Conservation (phyloP, 1,139 yeast species). For the Insectozyma bohioensis region DNA sequence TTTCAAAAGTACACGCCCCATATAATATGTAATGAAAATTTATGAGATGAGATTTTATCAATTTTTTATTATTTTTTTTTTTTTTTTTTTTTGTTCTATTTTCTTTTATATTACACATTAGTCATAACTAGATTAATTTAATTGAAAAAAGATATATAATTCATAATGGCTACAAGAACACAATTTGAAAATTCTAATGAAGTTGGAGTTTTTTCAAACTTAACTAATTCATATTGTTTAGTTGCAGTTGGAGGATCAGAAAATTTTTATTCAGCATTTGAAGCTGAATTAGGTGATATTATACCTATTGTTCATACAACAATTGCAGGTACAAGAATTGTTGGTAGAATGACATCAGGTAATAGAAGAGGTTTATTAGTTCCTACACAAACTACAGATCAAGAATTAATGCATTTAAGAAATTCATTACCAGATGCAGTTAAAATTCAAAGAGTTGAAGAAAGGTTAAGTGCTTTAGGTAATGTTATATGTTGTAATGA, state of each 20-base stretch:
- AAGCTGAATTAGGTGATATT: constrained; percentile 95
- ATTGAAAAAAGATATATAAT: constrained; percentile 2
- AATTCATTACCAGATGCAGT: constrained; percentile 96
- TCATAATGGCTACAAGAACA: constrained; percentile 47
- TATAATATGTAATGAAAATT: too few species aligned
- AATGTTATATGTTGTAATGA: constrained; percentile 98
- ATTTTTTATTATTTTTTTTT: too few species aligned
- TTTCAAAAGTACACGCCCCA: too few species aligned
- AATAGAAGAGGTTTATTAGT: constrained; percentile 96
- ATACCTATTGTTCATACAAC: constrained; percentile 97
- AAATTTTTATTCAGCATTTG: constrained; percentile 96
- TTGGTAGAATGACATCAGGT: constrained; percentile 98
- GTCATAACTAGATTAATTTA: neutral
- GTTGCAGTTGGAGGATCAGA: constrained; percentile 98
- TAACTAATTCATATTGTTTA: constrained; percentile 93
- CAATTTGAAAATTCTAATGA: constrained; percentile 97
- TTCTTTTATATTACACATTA: too few species aligned
- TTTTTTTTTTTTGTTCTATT: too few species aligned
- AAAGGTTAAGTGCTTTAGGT: constrained; percentile 93
- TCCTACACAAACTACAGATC: constrained; percentile 98
- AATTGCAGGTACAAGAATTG: constrained; percentile 96
- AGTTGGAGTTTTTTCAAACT: constrained; percentile 95
- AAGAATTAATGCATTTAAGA: constrained; percentile 95
- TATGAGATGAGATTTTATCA: neutral
- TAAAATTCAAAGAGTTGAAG: constrained; percentile 96